These are phyloP conservation scores for Verbena officinalis DNA, from an alignment of 257 asterid genomes.

Conservation along the genomic window DNA sequence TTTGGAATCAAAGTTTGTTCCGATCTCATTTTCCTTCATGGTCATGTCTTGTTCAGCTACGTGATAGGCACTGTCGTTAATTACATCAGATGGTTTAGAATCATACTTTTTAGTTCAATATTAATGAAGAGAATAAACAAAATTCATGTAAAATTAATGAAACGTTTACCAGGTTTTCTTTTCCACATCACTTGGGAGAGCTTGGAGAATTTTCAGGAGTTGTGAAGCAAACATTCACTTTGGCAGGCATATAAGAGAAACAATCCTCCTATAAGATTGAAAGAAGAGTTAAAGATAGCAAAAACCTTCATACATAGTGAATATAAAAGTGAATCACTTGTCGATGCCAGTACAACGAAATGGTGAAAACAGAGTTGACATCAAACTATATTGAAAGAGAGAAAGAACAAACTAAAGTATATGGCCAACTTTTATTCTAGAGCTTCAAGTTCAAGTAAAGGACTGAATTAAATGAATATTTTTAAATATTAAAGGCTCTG, in stretches of 20 bases:
- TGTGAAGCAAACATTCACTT: slow-evolving; percentile 77
- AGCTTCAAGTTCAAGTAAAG: slow-evolving; percentile 2
- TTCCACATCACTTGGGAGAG: slow-evolving; percentile 57
- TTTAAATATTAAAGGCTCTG: neutral
- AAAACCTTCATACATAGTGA: slow-evolving; percentile 2
- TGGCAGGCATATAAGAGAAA: slow-evolving; percentile 22
- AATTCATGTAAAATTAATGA: slow-evolving; percentile 24
- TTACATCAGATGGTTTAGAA: slow-evolving; percentile 39
- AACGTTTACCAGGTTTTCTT: slow-evolving; percentile 54
- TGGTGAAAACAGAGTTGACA: neutral
- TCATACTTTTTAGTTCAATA: slow-evolving; percentile 19
- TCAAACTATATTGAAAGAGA: neutral
- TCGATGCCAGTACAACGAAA: neutral
- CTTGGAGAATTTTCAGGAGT: slow-evolving; percentile 58
- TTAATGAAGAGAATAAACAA: slow-evolving; percentile 4
- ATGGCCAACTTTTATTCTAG: slow-evolving; percentile 4
- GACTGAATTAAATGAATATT: slow-evolving; percentile 19
- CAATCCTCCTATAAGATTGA: slow-evolving; percentile 23
- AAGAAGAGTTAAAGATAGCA: neutral
- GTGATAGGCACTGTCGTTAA: slow-evolving; percentile 43
- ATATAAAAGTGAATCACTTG: neutral
- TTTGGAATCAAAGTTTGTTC: slow-evolving; percentile 32
- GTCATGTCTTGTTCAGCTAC: slow-evolving; percentile 43
- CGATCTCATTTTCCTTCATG: slow-evolving; percentile 53
- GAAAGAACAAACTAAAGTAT: neutral